These are phyloP conservation scores for Monascus purpureus DNA, from an alignment of 495 filamentous ascomycete genomes.

Conservation along the genomic window DNA sequence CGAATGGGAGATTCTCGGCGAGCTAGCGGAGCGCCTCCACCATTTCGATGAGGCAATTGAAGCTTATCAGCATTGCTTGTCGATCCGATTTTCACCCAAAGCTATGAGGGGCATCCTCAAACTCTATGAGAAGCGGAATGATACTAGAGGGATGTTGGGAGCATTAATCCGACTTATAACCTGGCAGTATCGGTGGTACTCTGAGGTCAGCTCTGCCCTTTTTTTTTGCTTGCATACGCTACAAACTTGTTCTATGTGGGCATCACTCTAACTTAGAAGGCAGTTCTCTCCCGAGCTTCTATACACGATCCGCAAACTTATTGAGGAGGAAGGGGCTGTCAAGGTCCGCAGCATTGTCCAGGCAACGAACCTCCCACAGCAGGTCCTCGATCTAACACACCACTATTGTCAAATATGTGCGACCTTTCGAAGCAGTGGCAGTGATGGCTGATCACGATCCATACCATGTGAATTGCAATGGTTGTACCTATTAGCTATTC, in stretches of 20 bases:
- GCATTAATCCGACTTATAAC: constrained; percentile 78
- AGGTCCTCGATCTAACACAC: constrained; percentile 86
- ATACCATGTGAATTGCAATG: no score
- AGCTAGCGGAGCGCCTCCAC: constrained; percentile 82
- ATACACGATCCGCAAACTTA: constrained; percentile 73
- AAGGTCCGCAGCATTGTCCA: constrained; percentile 96
- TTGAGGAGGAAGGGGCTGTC: constrained; percentile 94
- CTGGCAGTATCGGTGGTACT: constrained; percentile 99
- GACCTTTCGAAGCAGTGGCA: constrained; percentile 87
- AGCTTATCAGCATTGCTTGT: constrained; percentile 74
- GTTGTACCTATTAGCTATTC: no score
- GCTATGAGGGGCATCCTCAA: constrained; percentile 74
- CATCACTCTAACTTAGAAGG: not conserved
- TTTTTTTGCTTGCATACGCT: not conserved
- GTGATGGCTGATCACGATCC: constrained; percentile 66
- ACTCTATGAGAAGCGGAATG: constrained; percentile 57
- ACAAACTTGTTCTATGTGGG: not conserved
- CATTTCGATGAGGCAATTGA: constrained; percentile 80
- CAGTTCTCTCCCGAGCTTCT: constrained; percentile 89
- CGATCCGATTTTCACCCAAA: constrained; percentile 75
- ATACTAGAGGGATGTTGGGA: constrained; percentile 60
- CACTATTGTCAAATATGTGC: constrained; percentile 91
- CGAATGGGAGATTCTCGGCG: constrained; percentile 96
- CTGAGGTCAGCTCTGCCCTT: constrained; percentile 44
- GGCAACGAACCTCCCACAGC: constrained; percentile 82